phyloP scores from a whole-genome alignment of 306 rosid species.

The Quercus engelmannii region DNA sequence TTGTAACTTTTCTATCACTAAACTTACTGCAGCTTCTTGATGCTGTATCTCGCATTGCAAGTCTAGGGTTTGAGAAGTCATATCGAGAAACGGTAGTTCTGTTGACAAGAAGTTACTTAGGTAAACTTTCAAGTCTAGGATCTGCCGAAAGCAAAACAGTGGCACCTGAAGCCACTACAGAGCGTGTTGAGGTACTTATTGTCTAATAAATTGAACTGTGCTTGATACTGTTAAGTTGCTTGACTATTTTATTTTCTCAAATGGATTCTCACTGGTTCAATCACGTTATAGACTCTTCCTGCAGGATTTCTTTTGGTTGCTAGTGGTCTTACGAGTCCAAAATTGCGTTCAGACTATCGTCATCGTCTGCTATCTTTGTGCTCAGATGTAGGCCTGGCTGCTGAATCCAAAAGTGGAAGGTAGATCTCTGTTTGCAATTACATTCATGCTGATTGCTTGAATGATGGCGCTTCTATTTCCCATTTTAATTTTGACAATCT shows the following conservation, averaged over 20 bases:
- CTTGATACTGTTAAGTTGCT: constrained; percentile 35
- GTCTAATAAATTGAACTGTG: constrained; percentile 21
- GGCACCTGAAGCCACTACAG: constrained; percentile 86
- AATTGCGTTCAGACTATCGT: constrained; percentile 83
- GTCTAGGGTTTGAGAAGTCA: constrained; percentile 97
- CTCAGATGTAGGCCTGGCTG: constrained; percentile 97
- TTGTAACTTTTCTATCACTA: constrained; percentile 19
- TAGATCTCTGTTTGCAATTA: constrained; percentile 26
- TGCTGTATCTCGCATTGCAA: constrained; percentile 94
- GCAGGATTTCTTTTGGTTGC: constrained; percentile 92
- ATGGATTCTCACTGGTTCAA: constrained; percentile 87
- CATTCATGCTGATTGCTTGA: constrained; percentile 14
- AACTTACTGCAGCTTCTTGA: constrained; percentile 77
- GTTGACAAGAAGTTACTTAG: constrained; percentile 94
- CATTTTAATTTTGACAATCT: constrained; percentile 5
- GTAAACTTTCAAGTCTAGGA: constrained; percentile 83
- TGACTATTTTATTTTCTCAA: constrained; percentile 31
- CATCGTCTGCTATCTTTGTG: constrained; percentile 87
- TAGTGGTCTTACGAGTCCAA: constrained; percentile 62
- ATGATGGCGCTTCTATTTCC: constrained; percentile 7
- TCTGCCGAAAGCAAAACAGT: constrained; percentile 90
- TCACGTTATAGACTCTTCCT: constrained; percentile 96
- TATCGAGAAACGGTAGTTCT: constrained; percentile 96
- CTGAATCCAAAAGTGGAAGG: constrained; percentile 99
- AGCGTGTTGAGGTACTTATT: constrained; percentile 85